A percentile compares a stretch with the other conserved stretches of the same genome.
Conservation (phyloP, 495 filamentous ascomycete species). For the Hypoxylon lienhwacheense region DNA sequence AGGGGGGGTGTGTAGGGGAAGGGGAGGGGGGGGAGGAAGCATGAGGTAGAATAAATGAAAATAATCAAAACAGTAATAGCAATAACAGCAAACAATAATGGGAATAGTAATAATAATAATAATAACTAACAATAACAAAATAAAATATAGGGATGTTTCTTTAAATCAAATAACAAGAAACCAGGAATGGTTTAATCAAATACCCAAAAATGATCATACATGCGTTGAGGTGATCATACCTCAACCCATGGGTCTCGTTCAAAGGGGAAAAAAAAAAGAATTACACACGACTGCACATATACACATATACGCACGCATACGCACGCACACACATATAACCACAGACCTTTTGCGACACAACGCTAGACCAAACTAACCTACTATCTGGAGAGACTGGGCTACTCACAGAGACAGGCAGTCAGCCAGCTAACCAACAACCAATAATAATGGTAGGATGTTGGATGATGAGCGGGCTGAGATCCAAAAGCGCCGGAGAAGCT, state of each 20-base stretch:
- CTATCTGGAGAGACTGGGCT: slow-evolving; percentile 9
- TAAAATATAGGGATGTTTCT: slow-evolving; percentile 17
- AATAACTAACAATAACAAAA: no score
- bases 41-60: slow-evolving; percentile 1
- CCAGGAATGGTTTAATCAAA: slow-evolving; percentile 16
- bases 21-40: no score
- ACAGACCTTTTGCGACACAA: background rate
- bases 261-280: no score
- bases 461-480: background rate
- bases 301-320: background rate
- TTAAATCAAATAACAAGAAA: slow-evolving; percentile 18
- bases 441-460: slow-evolving; percentile 10
- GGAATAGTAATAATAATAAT: background rate
- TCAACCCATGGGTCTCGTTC: slow-evolving; percentile 11
- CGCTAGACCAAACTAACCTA: slow-evolving; percentile 22
- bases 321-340: slow-evolving; percentile 1
- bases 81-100: background rate
- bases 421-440: slow-evolving; percentile 3
- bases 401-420: slow-evolving; percentile 1
- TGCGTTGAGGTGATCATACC: slow-evolving; percentile 9
- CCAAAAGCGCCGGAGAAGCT: slow-evolving; percentile 9
- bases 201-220: slow-evolving; percentile 18
- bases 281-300: no score
- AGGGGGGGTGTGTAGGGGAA: no score
- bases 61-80: slow-evolving; percentile 4